Base-by-base conservation (phyloP, 2,329 filamentous ascomycete species). In the Colletotrichum graminicola region DNA sequence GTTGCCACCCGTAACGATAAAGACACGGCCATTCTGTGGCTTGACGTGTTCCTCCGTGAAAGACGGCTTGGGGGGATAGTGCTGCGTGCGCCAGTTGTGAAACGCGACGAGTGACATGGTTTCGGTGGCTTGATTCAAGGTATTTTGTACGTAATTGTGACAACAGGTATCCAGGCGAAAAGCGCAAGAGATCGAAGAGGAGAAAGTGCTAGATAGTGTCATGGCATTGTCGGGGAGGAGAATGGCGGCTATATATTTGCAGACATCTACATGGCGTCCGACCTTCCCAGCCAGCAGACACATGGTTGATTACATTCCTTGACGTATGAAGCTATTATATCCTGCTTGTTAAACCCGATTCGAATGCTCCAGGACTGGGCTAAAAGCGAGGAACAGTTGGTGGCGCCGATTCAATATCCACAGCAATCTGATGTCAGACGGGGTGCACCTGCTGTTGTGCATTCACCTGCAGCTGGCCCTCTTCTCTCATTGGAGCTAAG, bases 1-100 rank as follows among this genome's bases (percentile, higher is more conserved):
- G 47, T 79, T 81, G 0, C 78, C 79, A 0, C 80, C 79, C 0
- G 87, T 90, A 11, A 90, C 82, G 49, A 90, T 84, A 54, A 82
- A 82, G 1, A 82, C 78, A 32, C 75, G 75, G 6, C 76, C 79
- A 16, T 71, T 54, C 41, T 80, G 78, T 12, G 68, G n/a, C 1
- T 74, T 62, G 5, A 80, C 66, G 68, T 79, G 68, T 3, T 61
- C 62, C 16, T 80, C 76, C 2, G 74, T 78, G 26, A 78, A 74
- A 0, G 74, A 74, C 1, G 80, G 75, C 60, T 69, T 65, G 1
- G 76, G 77, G 10, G 78, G 78, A 1, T 73, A 67, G 34, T 43
- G 41, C 49, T 72, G 70, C 14, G 70, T 65, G 43, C 21, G 39
- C 64, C 45, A 32, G 36, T 67, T 67, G 32, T 16, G 60, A 5